Percentiles rank a stretch among this genome's conserved stretches.
These are phyloP conservation scores for Silybum marianum DNA, from an alignment of 129 eudicot species.

Conservation along the genomic window DNA sequence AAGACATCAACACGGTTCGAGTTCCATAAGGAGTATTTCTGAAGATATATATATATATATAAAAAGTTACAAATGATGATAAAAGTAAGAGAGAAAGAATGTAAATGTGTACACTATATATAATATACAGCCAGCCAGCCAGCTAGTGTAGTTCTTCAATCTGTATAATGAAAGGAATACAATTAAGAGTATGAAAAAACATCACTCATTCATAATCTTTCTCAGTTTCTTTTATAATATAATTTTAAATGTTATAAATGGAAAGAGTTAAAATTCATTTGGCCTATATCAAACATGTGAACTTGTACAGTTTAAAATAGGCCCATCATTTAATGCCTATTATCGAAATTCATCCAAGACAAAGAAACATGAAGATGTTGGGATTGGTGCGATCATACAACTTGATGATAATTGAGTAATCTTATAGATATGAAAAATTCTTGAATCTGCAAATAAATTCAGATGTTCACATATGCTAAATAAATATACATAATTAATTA, in stretches of 20 bases:
- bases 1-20: conserved; percentile 95
- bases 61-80: neutral
- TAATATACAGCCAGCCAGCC: conserved; percentile 17
- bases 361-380: conserved; percentile 34
- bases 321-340: neutral
- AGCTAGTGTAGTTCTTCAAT: conserved; percentile 31
- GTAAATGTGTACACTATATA: conserved; percentile 38
- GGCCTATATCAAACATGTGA: conserved; percentile 3
- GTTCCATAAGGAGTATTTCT: conserved; percentile 96
- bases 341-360: neutral
- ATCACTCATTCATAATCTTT: neutral
- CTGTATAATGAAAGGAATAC: conserved; percentile 28
- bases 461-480: neutral
- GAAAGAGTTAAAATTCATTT: conserved; percentile 1
- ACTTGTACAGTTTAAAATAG: neutral
- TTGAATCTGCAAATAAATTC: neutral
- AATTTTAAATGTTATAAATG: too few species aligned
- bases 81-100: conserved; percentile 21
- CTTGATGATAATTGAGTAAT: conserved; percentile 8
- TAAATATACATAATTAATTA: too few species aligned
- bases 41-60: conserved; percentile 18
- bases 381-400: conserved; percentile 24
- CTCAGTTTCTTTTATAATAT: neutral
- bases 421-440: neutral
- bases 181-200: conserved; percentile 8